Evolutionary conservation across 1,139 yeast genomes (phyloP).

Genomic region (Debaryomycetaceae sp.): DNA sequence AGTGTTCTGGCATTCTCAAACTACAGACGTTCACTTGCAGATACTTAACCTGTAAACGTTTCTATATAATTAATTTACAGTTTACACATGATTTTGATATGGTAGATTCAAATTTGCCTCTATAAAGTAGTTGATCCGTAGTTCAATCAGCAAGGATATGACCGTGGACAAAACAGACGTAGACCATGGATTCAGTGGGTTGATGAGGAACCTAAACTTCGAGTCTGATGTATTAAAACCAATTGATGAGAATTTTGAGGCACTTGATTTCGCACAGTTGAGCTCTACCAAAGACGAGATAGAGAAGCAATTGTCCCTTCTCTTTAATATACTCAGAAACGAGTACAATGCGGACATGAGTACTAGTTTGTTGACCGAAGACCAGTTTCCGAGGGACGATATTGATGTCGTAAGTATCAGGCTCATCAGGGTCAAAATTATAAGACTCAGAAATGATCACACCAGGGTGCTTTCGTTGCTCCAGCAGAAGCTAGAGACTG

Average conservation of each 20-base stretch:
- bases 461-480: slow-evolving; percentile 46
- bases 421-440: slow-evolving; percentile 58
- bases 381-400: slow-evolving; percentile 86
- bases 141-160: slow-evolving; percentile 3
- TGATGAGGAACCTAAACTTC: slow-evolving; percentile 38
- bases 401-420: slow-evolving; percentile 73
- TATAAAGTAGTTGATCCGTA: slow-evolving; percentile 8
- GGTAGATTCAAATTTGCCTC: neutral
- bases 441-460: slow-evolving; percentile 68
- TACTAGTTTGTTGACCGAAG: slow-evolving; percentile 59
- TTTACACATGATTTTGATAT: neutral
- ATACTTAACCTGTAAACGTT: slow-evolving; percentile 1
- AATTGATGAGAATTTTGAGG: slow-evolving; percentile 17
- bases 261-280: slow-evolving; percentile 24
- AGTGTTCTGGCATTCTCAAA: too few species aligned
- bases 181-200: slow-evolving; percentile 31
- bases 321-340: slow-evolving; percentile 30
- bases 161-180: slow-evolving; percentile 10
- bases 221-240: slow-evolving; percentile 22
- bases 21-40: neutral
- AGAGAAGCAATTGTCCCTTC: slow-evolving; percentile 28
- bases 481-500: slow-evolving; percentile 42
- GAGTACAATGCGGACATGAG: slow-evolving; percentile 53
- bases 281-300: slow-evolving; percentile 26
- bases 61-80: slow-evolving; percentile 1